Evolutionary conservation across 2,329 filamentous ascomycete genomes (phyloP).

Genomic region (Cercospora nicotianae): DNA sequence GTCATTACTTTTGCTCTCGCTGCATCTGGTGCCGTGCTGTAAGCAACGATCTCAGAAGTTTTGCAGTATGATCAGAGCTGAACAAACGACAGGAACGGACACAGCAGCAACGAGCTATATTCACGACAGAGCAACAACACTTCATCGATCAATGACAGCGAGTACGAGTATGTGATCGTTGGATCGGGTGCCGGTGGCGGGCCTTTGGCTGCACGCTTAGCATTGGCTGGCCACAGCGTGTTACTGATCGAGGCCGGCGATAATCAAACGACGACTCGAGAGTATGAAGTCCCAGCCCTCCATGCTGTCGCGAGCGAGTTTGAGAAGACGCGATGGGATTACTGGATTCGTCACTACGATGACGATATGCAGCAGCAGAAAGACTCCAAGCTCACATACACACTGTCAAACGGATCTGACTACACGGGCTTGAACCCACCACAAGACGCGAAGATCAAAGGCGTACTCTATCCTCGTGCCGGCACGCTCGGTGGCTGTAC

Average conservation of each 20-base stretch:
- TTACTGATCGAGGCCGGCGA: slow-evolving; percentile 64
- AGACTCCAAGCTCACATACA: slow-evolving; percentile 61
- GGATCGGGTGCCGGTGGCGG: slow-evolving; percentile 62
- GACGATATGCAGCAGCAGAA: slow-evolving; percentile 54
- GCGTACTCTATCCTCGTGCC: slow-evolving; percentile 60
- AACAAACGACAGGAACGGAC: neutral
- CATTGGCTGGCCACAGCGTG: slow-evolving; percentile 59
- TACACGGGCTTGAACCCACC: slow-evolving; percentile 59
- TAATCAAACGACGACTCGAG: slow-evolving; percentile 54
- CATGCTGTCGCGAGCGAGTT: slow-evolving; percentile 49
- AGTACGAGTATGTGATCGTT: slow-evolving; percentile 64
- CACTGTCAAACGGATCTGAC: slow-evolving; percentile 50
- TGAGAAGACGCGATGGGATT: slow-evolving; percentile 62
- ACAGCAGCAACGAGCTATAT: neutral
- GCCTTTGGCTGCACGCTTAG: slow-evolving; percentile 59
- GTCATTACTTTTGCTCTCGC: neutral
- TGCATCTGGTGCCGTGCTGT: neutral
- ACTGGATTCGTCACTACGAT: slow-evolving; percentile 63
- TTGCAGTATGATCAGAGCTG: neutral
- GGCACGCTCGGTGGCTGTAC: slow-evolving; percentile 60
- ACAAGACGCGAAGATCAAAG: slow-evolving; percentile 52
- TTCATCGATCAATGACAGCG: slow-evolving; percentile 1
- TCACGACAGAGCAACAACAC: neutral
- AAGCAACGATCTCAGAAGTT: neutral
- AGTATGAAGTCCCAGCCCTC: slow-evolving; percentile 58